Percentiles rank a stretch among this genome's conserved stretches.
phyloP scores from a whole-genome alignment of 148 eudicot species.

The Bassia scoparia region DNA sequence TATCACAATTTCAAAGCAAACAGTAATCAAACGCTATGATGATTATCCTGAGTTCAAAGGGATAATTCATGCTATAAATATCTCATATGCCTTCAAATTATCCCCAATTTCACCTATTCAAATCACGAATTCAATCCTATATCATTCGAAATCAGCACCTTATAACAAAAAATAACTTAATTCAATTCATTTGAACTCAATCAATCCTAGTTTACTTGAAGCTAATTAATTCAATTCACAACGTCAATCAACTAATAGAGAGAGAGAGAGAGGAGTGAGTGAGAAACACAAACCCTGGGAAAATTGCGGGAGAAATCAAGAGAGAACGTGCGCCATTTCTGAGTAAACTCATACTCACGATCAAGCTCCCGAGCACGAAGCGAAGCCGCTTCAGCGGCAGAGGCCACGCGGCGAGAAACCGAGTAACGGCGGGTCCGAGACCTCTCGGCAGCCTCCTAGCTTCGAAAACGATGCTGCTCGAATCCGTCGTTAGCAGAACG shows the following conservation, averaged over 20 bases:
- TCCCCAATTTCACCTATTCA: not conserved
- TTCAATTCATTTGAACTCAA: not conserved
- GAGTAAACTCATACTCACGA: constrained; percentile 59
- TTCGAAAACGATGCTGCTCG: constrained; percentile 70
- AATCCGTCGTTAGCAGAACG: constrained; percentile 68
- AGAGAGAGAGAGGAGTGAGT: not conserved
- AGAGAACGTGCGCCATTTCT: constrained; percentile 57
- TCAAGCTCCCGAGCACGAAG: constrained; percentile 69
- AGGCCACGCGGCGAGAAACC: constrained; percentile 48
- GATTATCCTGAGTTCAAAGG: not conserved
- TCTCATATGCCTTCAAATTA: not conserved
- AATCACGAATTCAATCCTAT: not conserved
- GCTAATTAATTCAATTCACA: not conserved
- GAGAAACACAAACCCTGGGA: constrained; percentile 59
- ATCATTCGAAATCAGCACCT: not conserved
- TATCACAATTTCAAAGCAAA: not conserved
- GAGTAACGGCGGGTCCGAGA: constrained; percentile 65
- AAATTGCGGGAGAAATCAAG: constrained; percentile 64
- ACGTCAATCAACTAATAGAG: not conserved
- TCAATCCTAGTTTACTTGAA: not conserved
- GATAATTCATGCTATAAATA: not conserved
- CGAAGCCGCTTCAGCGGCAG: constrained; percentile 50
- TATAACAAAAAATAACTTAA: not conserved
- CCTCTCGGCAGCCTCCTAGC: constrained; percentile 72
- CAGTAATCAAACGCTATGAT: not conserved